These are phyloP conservation scores for Raphanus sativus DNA, from an alignment of 345 rosid species.

Conservation along the genomic window DNA sequence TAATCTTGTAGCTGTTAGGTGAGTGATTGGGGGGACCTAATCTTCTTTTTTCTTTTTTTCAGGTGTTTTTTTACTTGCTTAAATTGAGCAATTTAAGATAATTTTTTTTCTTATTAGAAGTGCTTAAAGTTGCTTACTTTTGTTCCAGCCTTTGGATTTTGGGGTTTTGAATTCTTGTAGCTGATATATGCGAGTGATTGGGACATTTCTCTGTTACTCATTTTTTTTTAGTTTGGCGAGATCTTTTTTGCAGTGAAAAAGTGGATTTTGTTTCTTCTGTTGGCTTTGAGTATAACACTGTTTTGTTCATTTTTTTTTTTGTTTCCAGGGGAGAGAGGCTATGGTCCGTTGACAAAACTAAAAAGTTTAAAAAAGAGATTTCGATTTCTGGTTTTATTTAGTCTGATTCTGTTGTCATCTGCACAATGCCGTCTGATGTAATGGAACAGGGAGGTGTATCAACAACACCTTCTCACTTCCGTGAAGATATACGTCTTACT, in stretches of 20 bases:
- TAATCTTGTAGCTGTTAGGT: background rate
- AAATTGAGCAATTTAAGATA: background rate
- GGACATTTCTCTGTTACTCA: background rate
- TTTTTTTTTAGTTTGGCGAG: background rate
- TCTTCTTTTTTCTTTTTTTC: background rate
- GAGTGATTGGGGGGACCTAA: constrained; percentile 13
- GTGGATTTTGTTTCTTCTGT: constrained; percentile 10
- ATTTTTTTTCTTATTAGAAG: background rate
- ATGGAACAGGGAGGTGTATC: constrained; percentile 55
- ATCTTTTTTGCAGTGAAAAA: constrained; percentile 7
- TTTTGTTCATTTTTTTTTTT: background rate
- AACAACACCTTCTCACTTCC: constrained; percentile 40
- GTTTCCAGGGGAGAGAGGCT: constrained; percentile 34
- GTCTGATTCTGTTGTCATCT: constrained; percentile 30
- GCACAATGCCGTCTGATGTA: constrained; percentile 61
- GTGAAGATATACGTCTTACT: constrained; percentile 46
- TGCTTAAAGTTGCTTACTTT: constrained; percentile 19
- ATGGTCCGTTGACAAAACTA: constrained; percentile 26
- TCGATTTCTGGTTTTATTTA: constrained; percentile 9
- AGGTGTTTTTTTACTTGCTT: background rate
- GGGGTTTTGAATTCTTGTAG: background rate
- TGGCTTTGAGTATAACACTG: background rate
- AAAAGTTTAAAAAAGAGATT: constrained; percentile 12
- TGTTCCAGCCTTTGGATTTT: constrained; percentile 5
- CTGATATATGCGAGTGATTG: background rate